Evolutionary conservation across 768 basidiomycete genomes (phyloP).

Genomic region (Auricularia sp.): DNA sequence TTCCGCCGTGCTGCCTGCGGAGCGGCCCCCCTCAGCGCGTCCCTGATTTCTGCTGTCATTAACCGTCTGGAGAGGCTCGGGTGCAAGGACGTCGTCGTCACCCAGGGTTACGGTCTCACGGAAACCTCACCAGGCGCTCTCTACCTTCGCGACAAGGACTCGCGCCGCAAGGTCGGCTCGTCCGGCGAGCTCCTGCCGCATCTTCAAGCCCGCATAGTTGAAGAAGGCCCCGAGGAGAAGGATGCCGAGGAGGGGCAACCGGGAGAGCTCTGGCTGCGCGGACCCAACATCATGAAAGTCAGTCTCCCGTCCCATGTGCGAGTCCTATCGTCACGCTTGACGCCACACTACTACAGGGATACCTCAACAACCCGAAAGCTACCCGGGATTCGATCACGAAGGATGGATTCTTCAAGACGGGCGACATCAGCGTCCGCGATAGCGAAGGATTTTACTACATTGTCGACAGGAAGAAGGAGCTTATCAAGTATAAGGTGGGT

Average conservation of each 20-base stretch:
- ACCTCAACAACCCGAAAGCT: constrained; percentile 61
- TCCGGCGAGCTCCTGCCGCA: constrained; percentile 60
- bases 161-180: constrained; percentile 47
- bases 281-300: constrained; percentile 74
- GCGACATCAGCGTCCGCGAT: constrained; percentile 65
- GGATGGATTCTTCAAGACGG: constrained; percentile 83
- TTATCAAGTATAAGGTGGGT: constrained; percentile 62
- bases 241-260: constrained; percentile 46
- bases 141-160: constrained; percentile 36
- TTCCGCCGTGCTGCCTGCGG: constrained; percentile 55
- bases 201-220: constrained; percentile 63
- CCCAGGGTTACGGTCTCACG: constrained; percentile 63
- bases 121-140: constrained; percentile 73
- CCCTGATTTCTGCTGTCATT: constrained; percentile 43
- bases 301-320: neutral
- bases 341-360: constrained; percentile 35
- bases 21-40: constrained; percentile 69
- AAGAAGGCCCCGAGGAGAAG: constrained; percentile 39
- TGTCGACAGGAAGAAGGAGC: constrained; percentile 49
- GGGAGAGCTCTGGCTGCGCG: constrained; percentile 78
- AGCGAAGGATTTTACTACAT: constrained; percentile 64
- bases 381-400: constrained; percentile 58
- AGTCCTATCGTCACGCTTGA: too few relatives aligned
- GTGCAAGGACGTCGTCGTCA: constrained; percentile 5
- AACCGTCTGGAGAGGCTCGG: constrained; percentile 24